phyloP scores from a whole-genome alignment of 768 basidiomycete species.

The Chalciporus pseudorubinellus region DNA sequence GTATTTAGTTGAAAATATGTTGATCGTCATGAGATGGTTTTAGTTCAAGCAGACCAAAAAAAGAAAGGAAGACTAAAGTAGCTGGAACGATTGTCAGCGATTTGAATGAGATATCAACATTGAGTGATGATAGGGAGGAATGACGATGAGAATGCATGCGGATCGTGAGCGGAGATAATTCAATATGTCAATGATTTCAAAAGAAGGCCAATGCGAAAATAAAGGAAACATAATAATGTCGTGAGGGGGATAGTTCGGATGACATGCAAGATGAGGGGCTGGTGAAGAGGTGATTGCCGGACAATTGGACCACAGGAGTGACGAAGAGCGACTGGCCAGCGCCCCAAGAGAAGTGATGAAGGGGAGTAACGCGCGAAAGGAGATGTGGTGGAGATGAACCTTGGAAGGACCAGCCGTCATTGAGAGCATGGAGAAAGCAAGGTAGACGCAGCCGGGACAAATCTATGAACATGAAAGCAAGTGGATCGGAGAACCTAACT shows the following conservation, averaged over 20 bases:
- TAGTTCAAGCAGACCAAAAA: not conserved
- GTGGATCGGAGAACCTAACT: conserved; percentile 10
- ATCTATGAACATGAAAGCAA: conserved; percentile 27
- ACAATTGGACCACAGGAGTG: not conserved
- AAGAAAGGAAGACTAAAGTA: not conserved
- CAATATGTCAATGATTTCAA: not conserved
- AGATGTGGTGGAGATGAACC: not conserved
- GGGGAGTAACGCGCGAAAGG: no score
- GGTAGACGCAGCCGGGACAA: conserved; percentile 5
- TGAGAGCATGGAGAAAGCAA: conserved; percentile 17
- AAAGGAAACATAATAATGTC: not conserved
- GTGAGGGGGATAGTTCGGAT: not conserved
- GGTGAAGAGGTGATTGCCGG: not conserved
- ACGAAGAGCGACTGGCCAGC: no score
- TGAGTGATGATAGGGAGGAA: not conserved
- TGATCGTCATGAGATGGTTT: not conserved
- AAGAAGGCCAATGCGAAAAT: not conserved
- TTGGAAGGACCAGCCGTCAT: not conserved
- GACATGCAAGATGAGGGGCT: not conserved
- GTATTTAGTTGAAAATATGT: not conserved
- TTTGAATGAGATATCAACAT: not conserved
- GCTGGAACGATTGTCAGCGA: not conserved
- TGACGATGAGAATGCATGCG: not conserved
- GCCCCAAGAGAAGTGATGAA: no score
- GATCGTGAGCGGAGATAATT: conserved; percentile 19